Percentiles rank a stretch among this genome's conserved stretches.
These are phyloP conservation scores for Zanthoxylum bungeanum DNA, from an alignment of 345 rosid genomes.

Conservation along the genomic window DNA sequence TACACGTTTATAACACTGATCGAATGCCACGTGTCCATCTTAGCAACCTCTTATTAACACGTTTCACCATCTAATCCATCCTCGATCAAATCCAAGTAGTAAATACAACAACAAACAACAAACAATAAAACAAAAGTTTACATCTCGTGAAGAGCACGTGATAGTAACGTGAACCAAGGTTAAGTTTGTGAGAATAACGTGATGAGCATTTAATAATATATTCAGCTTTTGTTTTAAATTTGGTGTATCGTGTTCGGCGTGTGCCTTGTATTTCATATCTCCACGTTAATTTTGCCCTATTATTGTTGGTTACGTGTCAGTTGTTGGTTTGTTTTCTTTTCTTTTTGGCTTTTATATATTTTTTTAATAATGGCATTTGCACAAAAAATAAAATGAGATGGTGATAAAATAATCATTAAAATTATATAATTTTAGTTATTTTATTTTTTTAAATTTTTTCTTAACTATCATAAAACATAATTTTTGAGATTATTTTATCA, in stretches of 20 bases:
- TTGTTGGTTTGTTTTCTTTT: background rate
- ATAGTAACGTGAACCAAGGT: slow-evolving; percentile 16
- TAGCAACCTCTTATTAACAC: background rate
- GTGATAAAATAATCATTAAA: no score
- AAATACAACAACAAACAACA: background rate
- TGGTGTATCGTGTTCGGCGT: slow-evolving; percentile 18
- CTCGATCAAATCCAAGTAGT: background rate
- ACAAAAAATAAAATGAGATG: no score
- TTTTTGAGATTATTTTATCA: no score
- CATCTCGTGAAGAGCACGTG: slow-evolving; percentile 35
- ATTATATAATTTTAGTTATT: no score
- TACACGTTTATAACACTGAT: slow-evolving; percentile 17
- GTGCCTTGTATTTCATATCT: slow-evolving; percentile 7
- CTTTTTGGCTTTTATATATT: no score
- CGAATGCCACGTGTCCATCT: slow-evolving; percentile 23
- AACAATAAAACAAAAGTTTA: background rate
- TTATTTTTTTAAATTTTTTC: no score
- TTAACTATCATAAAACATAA: no score
- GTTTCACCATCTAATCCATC: background rate
- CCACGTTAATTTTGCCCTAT: slow-evolving; percentile 1
- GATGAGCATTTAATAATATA: slow-evolving; percentile 30
- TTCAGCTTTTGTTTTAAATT: no score
- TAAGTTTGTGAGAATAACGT: slow-evolving; percentile 26
- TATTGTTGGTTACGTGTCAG: slow-evolving; percentile 1
- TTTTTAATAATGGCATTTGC: no score